Conservation (phyloP, 768 basidiomycete species). For the Boletus vermiculosoides region DNA sequence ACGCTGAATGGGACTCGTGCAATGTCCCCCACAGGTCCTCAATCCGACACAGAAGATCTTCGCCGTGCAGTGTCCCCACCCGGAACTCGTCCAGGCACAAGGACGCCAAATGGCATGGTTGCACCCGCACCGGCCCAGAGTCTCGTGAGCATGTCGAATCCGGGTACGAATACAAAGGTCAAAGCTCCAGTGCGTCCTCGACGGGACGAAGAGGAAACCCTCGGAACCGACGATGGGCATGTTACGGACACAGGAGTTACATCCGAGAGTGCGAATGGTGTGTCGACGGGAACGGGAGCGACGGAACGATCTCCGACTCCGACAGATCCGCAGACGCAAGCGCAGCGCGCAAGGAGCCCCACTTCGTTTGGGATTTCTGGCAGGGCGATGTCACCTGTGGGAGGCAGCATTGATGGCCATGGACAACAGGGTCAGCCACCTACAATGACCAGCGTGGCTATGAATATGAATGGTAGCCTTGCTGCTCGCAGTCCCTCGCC, state of each 20-base stretch:
- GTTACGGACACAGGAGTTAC: constrained; percentile 47
- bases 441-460: constrained; percentile 55
- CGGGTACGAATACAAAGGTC: constrained; percentile 42
- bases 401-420: constrained; percentile 25
- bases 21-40: constrained; percentile 58
- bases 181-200: constrained; percentile 52
- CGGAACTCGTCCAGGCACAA: constrained; percentile 41
- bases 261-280: constrained; percentile 37
- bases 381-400: constrained; percentile 63
- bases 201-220: constrained; percentile 40
- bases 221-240: constrained; percentile 50
- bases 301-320: constrained; percentile 57
- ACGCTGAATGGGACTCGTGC: constrained; percentile 45
- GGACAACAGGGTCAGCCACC: constrained; percentile 32
- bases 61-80: constrained; percentile 69
- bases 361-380: constrained; percentile 38
- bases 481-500: constrained; percentile 58
- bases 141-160: constrained; percentile 5
- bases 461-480: constrained; percentile 48
- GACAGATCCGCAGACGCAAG: constrained; percentile 36
- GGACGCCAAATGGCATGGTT: constrained; percentile 34
- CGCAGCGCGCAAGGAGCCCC: constrained; percentile 57
- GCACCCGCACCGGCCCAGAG: constrained; percentile 10
- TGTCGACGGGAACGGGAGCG: constrained; percentile 28
- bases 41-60: constrained; percentile 52